These are phyloP conservation scores for Alternaria metachromatica DNA, from an alignment of 2,329 filamentous ascomycete genomes.

Conservation along the genomic window DNA sequence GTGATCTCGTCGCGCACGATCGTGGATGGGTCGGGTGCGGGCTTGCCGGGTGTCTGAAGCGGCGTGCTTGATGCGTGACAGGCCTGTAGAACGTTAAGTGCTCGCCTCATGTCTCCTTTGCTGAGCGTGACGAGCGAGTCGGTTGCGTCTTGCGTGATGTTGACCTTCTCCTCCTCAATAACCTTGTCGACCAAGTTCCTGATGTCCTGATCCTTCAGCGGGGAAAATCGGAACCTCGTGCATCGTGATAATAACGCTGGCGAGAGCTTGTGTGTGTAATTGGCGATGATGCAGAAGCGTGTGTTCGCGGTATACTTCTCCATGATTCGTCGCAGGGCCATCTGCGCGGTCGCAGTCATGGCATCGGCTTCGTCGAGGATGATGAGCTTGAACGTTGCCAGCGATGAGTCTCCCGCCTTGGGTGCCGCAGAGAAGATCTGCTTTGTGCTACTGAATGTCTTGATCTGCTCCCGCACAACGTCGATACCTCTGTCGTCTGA, in stretches of 20 bases:
- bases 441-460: slow-evolving; percentile 97
- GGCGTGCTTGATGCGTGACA: slow-evolving; percentile 89
- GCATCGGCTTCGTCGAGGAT: slow-evolving; percentile 98
- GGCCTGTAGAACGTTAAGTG: slow-evolving; percentile 93
- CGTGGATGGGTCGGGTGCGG: slow-evolving; percentile 58
- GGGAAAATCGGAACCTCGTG: slow-evolving; percentile 93
- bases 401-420: slow-evolving; percentile 54
- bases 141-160: slow-evolving; percentile 80
- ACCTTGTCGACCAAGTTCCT: slow-evolving; percentile 85
- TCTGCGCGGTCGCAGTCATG: slow-evolving; percentile 98
- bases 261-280: slow-evolving; percentile 97
- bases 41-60: slow-evolving; percentile 57
- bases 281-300: slow-evolving; percentile 96
- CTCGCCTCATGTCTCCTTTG: slow-evolving; percentile 94
- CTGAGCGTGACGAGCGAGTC: slow-evolving; percentile 85
- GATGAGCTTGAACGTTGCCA: slow-evolving; percentile 91
- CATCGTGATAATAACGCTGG: slow-evolving; percentile 91
- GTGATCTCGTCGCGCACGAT: slow-evolving; percentile 85
- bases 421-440: slow-evolving; percentile 84
- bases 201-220: slow-evolving; percentile 88
- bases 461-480: slow-evolving; percentile 95
- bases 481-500: slow-evolving; percentile 98
- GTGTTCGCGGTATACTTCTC: slow-evolving; percentile 99
- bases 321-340: slow-evolving; percentile 97
- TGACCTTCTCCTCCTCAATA: slow-evolving; percentile 83